Conservation (phyloP, 139 green algal genomes). For the Haematococcus sp. region DNA sequence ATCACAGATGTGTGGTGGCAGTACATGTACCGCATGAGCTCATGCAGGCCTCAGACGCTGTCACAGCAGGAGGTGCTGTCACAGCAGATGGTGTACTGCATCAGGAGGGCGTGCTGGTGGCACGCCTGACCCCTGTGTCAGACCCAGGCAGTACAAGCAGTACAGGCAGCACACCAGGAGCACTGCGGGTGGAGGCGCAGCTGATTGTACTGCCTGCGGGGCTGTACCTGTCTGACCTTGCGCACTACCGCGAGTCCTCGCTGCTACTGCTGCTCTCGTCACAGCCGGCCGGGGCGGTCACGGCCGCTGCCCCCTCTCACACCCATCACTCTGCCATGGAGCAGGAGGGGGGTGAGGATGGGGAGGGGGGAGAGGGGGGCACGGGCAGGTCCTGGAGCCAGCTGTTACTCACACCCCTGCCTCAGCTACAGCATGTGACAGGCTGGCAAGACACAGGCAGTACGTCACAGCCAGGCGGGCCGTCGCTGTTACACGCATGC, state of each 20-base stretch:
- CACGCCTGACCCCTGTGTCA: background rate
- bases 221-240: background rate
- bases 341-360: no score
- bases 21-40: background rate
- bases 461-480: no score
- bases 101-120: background rate
- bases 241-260: constrained; percentile 7
- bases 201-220: constrained; percentile 8
- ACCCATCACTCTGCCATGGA: no score
- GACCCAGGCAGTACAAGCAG: background rate
- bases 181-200: background rate
- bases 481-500: constrained; percentile 10
- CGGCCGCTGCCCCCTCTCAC: no score
- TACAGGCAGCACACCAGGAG: background rate
- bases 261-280: constrained; percentile 17
- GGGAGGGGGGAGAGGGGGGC: no score
- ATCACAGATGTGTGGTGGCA: no score
- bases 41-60: background rate
- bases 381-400: background rate
- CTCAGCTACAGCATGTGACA: background rate
- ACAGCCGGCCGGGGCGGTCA: no score
- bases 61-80: background rate
- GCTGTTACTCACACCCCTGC: background rate
- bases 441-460: background rate
- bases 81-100: background rate